Conservation (phyloP, 176 grass and related monocot species). For the Olyra latifolia region DNA sequence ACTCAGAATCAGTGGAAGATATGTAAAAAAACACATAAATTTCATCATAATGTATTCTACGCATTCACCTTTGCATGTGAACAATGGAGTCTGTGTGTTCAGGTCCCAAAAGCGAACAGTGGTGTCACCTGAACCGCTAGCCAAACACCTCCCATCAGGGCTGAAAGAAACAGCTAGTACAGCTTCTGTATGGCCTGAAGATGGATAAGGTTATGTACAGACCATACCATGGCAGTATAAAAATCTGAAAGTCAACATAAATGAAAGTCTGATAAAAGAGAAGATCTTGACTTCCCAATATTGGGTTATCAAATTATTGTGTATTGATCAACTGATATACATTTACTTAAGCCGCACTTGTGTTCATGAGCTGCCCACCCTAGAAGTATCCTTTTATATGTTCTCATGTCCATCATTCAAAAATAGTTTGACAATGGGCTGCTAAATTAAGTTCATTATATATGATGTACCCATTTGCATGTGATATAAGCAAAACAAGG, state of each 20-base stretch:
- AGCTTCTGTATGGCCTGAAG: conserved; percentile 88
- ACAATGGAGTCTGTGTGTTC: conserved; percentile 83
- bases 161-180: conserved; percentile 92
- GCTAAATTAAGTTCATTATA: background rate
- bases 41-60: background rate
- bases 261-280: background rate
- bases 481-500: background rate
- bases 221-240: background rate
- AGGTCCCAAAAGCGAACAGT: conserved; percentile 93
- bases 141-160: conserved; percentile 71
- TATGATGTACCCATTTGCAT: background rate
- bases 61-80: conserved; percentile 76
- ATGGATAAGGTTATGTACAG: background rate
- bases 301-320: background rate
- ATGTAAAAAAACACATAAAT: background rate
- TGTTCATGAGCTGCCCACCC: background rate
- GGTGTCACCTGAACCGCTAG: conserved; percentile 93
- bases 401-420: background rate
- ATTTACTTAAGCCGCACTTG: background rate
- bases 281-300: background rate
- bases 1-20: background rate
- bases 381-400: background rate
- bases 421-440: background rate
- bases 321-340: background rate
- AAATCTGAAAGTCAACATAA: background rate